phyloP scores from a whole-genome alignment of 1,139 yeast species.

The Candida sp. region DNA sequence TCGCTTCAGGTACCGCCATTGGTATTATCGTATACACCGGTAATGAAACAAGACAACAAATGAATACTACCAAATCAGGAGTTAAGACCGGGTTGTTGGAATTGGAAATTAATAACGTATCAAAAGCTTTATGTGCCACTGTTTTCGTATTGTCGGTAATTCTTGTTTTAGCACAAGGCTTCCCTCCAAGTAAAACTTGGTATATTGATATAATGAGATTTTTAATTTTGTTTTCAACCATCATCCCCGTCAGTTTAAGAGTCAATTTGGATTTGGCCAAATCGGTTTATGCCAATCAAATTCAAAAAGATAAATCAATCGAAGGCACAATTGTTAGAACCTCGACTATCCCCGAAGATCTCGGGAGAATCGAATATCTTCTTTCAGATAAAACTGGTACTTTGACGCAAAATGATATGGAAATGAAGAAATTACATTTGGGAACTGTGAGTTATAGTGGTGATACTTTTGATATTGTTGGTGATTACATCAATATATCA shows the following conservation, averaged over 20 bases:
- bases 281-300: conserved; percentile 93
- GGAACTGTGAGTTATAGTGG: conserved; percentile 92
- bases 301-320: conserved; percentile 80
- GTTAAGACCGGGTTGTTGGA: conserved; percentile 90
- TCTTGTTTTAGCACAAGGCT: conserved; percentile 79
- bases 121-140: conserved; percentile 84
- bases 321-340: conserved; percentile 92
- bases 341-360: conserved; percentile 96
- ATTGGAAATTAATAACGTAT: conserved; percentile 81
- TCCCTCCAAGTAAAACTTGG: conserved; percentile 64
- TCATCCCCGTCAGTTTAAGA: conserved; percentile 92
- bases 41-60: conserved; percentile 85
- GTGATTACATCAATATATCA: conserved; percentile 52
- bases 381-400: conserved; percentile 97
- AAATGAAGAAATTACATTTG: conserved; percentile 84
- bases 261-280: conserved; percentile 95
- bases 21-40: conserved; percentile 94
- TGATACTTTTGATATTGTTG: conserved; percentile 88
- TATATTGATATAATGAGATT: conserved; percentile 88
- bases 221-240: conserved; percentile 86
- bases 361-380: conserved; percentile 92
- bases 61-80: conserved; percentile 88
- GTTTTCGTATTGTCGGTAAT: conserved; percentile 77
- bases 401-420: conserved; percentile 97
- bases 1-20: conserved; percentile 89